Evolutionary conservation across 2,329 filamentous ascomycete species (phyloP).

Genomic region (Bipolaris gigantea): DNA sequence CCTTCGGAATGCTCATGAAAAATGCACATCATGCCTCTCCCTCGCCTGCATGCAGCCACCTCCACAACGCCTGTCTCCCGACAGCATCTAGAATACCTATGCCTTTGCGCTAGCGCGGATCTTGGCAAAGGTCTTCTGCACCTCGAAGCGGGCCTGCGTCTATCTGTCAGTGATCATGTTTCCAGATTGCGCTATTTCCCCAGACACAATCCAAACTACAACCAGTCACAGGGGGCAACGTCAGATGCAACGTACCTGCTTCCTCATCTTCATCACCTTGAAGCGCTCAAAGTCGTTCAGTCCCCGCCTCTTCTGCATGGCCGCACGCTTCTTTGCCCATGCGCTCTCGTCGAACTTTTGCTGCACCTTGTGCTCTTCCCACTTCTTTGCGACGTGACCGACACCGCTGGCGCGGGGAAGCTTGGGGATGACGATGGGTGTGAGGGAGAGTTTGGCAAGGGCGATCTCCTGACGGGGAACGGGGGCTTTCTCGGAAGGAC

Average conservation of each 20-base stretch:
- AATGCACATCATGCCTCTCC: conserved; percentile 44
- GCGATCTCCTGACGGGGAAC: conserved; percentile 85
- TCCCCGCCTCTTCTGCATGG: conserved; percentile 81
- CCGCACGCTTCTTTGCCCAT: conserved; percentile 92
- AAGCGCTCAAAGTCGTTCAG: conserved; percentile 99
- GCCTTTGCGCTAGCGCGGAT: conserved; percentile 55
- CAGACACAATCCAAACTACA: not conserved
- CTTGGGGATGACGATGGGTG: conserved; percentile 82
- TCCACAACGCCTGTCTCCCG: conserved; percentile 34
- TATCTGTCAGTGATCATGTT: conserved; percentile 21
- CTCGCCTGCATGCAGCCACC: conserved; percentile 36
- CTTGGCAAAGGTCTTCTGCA: conserved; percentile 95
- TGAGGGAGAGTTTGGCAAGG: conserved; percentile 83
- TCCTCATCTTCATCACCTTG: conserved; percentile 99
- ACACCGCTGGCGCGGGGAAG: conserved; percentile 84
- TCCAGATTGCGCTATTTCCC: not conserved
- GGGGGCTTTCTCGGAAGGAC: conserved; percentile 77
- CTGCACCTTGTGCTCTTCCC: conserved; percentile 91
- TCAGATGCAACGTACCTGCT: conserved; percentile 70
- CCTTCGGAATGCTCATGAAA: conserved; percentile 45
- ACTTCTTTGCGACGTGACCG: conserved; percentile 80
- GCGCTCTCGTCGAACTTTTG: conserved; percentile 87
- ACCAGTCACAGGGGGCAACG: not conserved
- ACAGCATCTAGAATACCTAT: conserved; percentile 39
- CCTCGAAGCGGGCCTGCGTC: conserved; percentile 79